Evolutionary conservation across 768 basidiomycete genomes (phyloP).

Genomic region (Suillus ampliporus): DNA sequence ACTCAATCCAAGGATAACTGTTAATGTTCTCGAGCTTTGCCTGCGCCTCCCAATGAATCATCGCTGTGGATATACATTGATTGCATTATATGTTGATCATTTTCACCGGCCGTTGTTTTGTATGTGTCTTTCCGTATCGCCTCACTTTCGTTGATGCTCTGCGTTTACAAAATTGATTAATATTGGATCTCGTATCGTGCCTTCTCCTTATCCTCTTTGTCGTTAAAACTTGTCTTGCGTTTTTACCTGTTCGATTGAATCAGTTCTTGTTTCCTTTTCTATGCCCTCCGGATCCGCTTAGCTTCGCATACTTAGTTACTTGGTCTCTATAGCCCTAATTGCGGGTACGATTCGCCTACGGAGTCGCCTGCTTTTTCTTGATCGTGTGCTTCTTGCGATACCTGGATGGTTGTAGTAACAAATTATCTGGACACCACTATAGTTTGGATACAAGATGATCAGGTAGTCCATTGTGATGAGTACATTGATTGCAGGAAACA

Average conservation of each 20-base stretch:
- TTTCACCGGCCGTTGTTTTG: not conserved
- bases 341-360: conserved; percentile 22
- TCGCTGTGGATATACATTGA: conserved; percentile 8
- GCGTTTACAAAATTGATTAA: conserved; percentile 12
- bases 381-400: conserved; percentile 40
- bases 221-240: conserved; percentile 12
- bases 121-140: conserved; percentile 4
- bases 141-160: conserved; percentile 5
- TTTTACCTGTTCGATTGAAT: conserved; percentile 6
- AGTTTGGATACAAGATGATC: conserved; percentile 8
- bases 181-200: conserved; percentile 22
- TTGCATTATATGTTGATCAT: conserved; percentile 9
- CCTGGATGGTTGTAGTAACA: conserved; percentile 46
- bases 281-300: conserved; percentile 20
- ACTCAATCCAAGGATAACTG: not conserved
- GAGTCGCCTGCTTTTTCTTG: conserved; percentile 24
- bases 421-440: conserved; percentile 31
- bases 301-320: conserved; percentile 29
- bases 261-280: conserved; percentile 14
- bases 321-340: conserved; percentile 28
- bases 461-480: conserved; percentile 5
- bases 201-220: conserved; percentile 22
- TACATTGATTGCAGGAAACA: conserved; percentile 1
- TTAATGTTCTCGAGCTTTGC: conserved; percentile 1
- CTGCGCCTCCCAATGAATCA: not conserved